Base-by-base conservation (phyloP, 805 yeast species). In the Yarrowia sp. region DNA sequence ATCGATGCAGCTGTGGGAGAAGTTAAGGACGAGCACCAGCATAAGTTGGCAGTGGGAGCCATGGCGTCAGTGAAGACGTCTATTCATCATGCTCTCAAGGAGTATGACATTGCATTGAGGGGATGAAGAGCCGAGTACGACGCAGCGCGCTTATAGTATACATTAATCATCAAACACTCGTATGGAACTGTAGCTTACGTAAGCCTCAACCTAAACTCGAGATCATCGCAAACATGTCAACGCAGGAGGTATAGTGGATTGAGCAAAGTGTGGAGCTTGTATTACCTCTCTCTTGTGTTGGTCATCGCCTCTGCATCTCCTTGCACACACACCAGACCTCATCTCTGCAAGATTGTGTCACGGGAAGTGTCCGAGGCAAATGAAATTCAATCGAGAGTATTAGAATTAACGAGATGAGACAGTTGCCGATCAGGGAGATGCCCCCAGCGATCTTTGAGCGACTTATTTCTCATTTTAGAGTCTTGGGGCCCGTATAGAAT, bases 11-110 rank as follows among this genome's bases (percentile, higher is more conserved):
- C 75, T 14, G 67, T 74, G 1, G 71, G 70, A 3, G 67, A 56
- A 7, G 71, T 76, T 1, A 65, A 69, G n/a, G 72, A 70, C 6
- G 68, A 58, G 20, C 52, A 50, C 43, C 71, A 69, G 24, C 68
- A 61, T 40, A 67, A 66, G 42, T 68, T 70, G 61, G 71, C 71
- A 2, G 39, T 61, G 4, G 47, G 33, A 14, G 69, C 75, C 20
- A 71, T 87, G 74, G 75, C 72, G 12, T 86, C 89, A 0, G 75
- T 85, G 19, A 73, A 76, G 9, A 77, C 75, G 3, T 81, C 87
- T 1, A 73, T 87, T 19, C 73, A 75, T 20, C 74, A 77, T n/a
- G 89, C 90, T 0, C 71, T 84, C 13, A 71, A 74, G 52, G 79
- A 76, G 55, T 86, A 86, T 43, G 64, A 58, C 24, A 24, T 20